Conservation (phyloP, 495 filamentous ascomycete genomes). For the Friedmanniomyces endolithicus region DNA sequence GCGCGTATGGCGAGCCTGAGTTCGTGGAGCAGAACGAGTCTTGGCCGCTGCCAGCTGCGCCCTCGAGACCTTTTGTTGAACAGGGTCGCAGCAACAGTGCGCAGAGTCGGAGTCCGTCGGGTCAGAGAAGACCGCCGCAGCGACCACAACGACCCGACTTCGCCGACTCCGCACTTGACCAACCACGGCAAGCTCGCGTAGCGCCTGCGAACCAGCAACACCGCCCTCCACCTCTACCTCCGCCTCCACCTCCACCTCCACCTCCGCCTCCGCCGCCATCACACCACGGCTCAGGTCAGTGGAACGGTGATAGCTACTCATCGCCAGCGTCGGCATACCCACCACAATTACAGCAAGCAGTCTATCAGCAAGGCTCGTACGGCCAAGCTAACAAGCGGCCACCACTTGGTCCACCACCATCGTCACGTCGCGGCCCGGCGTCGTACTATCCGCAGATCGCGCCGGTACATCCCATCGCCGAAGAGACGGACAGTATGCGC, state of each 20-base stretch:
- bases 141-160: constrained; percentile 13
- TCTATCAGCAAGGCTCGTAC: constrained; percentile 24
- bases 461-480: constrained; percentile 77
- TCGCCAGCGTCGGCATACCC: neutral
- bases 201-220: constrained; percentile 5
- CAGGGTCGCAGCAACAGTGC: constrained; percentile 1
- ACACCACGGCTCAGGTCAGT: constrained; percentile 15
- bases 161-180: neutral
- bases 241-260: constrained; percentile 1
- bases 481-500: constrained; percentile 50
- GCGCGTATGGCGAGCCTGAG: constrained; percentile 15
- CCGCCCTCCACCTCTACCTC: constrained; percentile 1
- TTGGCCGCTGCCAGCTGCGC: constrained; percentile 12
- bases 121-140: constrained; percentile 11
- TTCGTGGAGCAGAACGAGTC: constrained; percentile 6
- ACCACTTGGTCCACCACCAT: constrained; percentile 52
- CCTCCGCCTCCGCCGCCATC: constrained; percentile 1
- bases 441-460: constrained; percentile 60
- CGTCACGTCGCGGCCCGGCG: constrained; percentile 56
- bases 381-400: constrained; percentile 40
- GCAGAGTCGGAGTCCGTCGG: neutral
- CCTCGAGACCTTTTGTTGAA: neutral
- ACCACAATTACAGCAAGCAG: constrained; percentile 4
- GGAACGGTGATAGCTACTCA: constrained; percentile 16
- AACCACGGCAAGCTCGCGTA: constrained; percentile 6